A percentile compares a stretch with the other conserved stretches of the same genome.
phyloP scores from a whole-genome alignment of 192 early-diverging fungal species.

The Blastocladiella britannica region DNA sequence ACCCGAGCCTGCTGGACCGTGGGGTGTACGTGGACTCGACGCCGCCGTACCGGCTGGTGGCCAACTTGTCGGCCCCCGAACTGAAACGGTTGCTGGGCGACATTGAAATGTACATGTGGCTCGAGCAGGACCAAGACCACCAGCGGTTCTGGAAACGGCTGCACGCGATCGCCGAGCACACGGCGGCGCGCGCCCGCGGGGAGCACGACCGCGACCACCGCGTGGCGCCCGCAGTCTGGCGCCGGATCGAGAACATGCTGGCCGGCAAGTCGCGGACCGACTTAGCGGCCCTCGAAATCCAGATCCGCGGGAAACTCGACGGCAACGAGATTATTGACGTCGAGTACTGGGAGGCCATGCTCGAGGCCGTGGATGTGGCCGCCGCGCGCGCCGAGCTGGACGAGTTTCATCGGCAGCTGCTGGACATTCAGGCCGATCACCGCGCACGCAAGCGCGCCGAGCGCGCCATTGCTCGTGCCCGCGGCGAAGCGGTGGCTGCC shows the following conservation, averaged over 20 bases:
- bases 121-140: conserved; percentile 59
- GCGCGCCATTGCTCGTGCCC: no score
- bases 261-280: conserved; percentile 50
- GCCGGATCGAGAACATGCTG: conserved; percentile 49
- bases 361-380: conserved; percentile 54
- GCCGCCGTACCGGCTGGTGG: conserved; percentile 5
- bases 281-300: conserved; percentile 44
- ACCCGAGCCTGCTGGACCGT: not conserved
- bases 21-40: not conserved
- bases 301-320: conserved; percentile 51
- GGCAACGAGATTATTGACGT: conserved; percentile 56
- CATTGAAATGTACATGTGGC: conserved; percentile 63
- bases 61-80: conserved; percentile 41
- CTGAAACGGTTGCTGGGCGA: conserved; percentile 64
- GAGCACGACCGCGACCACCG: conserved; percentile 2
- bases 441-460: not conserved
- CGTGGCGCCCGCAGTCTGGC: conserved; percentile 20
- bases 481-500: not conserved
- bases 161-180: not conserved
- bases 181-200: not conserved
- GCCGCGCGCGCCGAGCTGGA: conserved; percentile 41
- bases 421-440: not conserved
- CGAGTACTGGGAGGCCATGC: conserved; percentile 81
- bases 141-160: conserved; percentile 58
- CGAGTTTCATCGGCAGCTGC: not conserved